These are phyloP conservation scores for Zoysia pacifica DNA, from an alignment of 176 grass and related monocot species.

Conservation along the genomic window DNA sequence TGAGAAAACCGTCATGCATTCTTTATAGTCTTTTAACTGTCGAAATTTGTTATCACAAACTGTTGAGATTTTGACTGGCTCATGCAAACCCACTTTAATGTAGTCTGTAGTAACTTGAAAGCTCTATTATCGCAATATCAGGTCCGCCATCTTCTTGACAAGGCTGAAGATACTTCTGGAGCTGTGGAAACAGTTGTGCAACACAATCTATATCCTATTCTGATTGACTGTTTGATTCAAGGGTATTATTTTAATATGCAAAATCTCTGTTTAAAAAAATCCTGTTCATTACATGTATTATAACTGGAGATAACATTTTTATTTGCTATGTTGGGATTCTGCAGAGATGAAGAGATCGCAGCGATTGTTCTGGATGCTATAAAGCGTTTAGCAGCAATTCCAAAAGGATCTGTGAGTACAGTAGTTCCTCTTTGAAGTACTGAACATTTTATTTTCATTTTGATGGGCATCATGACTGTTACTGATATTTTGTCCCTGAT, in stretches of 20 bases:
- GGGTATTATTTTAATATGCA: conserved; percentile 52
- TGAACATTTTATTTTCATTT: neutral
- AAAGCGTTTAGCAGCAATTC: conserved; percentile 62
- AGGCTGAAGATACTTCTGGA: neutral
- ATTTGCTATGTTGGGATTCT: conserved; percentile 31
- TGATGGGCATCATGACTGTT: neutral
- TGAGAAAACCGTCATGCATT: neutral
- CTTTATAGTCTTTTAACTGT: neutral
- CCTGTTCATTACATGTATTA: conserved; percentile 12
- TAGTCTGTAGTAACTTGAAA: neutral
- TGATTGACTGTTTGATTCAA: conserved; percentile 79
- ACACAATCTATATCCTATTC: conserved; percentile 77
- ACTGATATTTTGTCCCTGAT: conserved; percentile 23
- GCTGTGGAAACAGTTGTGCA: conserved; percentile 53
- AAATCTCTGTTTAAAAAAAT: neutral
- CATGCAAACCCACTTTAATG: neutral
- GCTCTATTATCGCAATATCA: conserved; percentile 1
- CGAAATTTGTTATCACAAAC: neutral
- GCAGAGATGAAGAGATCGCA: conserved; percentile 79
- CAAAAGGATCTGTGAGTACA: conserved; percentile 75
- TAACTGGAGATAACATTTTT: conserved; percentile 5
- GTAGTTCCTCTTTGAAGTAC: conserved; percentile 6
- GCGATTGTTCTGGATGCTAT: conserved; percentile 54
- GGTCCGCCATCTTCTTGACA: conserved; percentile 1
- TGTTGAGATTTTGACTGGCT: neutral